Evolutionary conservation across 768 basidiomycete genomes (phyloP).

Genomic region (Pholiota microspora): DNA sequence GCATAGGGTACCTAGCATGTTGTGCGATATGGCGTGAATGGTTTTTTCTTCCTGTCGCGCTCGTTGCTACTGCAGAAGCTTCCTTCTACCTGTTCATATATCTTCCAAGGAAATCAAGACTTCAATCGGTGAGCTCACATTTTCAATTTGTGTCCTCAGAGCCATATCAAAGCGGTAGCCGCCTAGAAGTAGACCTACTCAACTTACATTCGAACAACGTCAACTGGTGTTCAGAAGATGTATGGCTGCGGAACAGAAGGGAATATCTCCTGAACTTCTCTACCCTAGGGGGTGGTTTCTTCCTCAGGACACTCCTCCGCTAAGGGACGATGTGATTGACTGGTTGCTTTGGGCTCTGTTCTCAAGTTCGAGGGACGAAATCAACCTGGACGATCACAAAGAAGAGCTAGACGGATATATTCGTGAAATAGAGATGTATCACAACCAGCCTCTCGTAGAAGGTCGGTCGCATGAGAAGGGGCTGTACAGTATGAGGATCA

Average conservation of each 20-base stretch:
- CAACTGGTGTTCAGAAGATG: constrained; percentile 50
- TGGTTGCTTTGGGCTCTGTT: constrained; percentile 72
- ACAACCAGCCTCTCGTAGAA: constrained; percentile 38
- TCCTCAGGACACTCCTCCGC: constrained; percentile 21
- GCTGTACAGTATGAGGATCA: constrained; percentile 46
- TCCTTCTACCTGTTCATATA: constrained; percentile 50
- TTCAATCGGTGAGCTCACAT: constrained; percentile 47
- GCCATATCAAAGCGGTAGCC: constrained; percentile 23
- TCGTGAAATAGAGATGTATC: constrained; percentile 31
- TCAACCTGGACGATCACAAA: constrained; percentile 33
- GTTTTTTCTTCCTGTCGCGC: constrained; percentile 20
- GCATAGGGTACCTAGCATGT: constrained; percentile 35
- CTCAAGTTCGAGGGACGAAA: constrained; percentile 32
- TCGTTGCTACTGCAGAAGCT: constrained; percentile 41
- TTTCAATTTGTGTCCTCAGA: neutral
- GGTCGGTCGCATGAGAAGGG: constrained; percentile 32
- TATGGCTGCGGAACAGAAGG: constrained; percentile 21
- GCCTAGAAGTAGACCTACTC: constrained; percentile 31
- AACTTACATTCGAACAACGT: constrained; percentile 39
- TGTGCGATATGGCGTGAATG: constrained; percentile 16
- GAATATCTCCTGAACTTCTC: constrained; percentile 24
- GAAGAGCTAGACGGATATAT: constrained; percentile 54
- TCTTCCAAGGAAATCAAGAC: constrained; percentile 38
- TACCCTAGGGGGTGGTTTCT: constrained; percentile 54
- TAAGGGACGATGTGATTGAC: constrained; percentile 48